Percentiles rank a stretch among this genome's conserved stretches.
Evolutionary conservation across 1,284 basidiomycete species (phyloP).

Genomic region (Rhodotorula sp.): DNA sequence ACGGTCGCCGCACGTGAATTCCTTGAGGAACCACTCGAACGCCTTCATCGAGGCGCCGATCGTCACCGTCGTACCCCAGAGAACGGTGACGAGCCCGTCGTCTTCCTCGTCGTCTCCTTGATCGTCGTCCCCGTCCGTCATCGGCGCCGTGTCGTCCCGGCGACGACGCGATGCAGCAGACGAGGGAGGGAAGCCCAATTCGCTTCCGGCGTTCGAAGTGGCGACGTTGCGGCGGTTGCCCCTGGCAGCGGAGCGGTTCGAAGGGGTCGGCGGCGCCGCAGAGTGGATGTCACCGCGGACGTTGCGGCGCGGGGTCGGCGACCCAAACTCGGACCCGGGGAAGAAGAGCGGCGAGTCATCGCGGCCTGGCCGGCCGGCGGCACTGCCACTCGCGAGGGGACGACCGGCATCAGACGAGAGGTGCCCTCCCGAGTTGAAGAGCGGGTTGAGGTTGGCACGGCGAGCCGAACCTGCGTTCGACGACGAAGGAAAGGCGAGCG

Average conservation of each 20-base stretch:
- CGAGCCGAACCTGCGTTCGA: conserved; percentile 11
- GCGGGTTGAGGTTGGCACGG: conserved; percentile 7
- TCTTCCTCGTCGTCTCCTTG: conserved; percentile 42
- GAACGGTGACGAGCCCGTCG: conserved; percentile 74
- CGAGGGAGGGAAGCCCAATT: conserved; percentile 25
- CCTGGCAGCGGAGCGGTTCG: conserved; percentile 17
- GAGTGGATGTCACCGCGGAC: conserved; percentile 47
- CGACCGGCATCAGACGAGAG: conserved; percentile 27
- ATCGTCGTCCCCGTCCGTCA: conserved; percentile 23
- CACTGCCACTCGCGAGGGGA: neutral
- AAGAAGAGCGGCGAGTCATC: conserved; percentile 42
- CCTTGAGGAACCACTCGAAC: conserved; percentile 83
- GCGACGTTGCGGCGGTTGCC: conserved; percentile 7
- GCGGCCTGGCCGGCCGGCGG: conserved; percentile 3
- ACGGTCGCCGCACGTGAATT: conserved; percentile 93
- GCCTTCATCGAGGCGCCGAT: conserved; percentile 85
- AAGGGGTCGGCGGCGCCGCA: conserved; percentile 40
- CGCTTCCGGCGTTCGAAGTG: conserved; percentile 16
- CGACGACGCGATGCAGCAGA: conserved; percentile 5
- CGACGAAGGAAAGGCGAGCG: conserved; percentile 34
- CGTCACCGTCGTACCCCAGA: conserved; percentile 96
- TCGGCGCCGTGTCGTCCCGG: neutral
- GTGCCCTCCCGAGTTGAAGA: conserved; percentile 21
- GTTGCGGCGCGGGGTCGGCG: conserved; percentile 40
- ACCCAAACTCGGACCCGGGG: conserved; percentile 39